Conservation (phyloP, 805 yeast genomes). For the Candida railenensis region DNA sequence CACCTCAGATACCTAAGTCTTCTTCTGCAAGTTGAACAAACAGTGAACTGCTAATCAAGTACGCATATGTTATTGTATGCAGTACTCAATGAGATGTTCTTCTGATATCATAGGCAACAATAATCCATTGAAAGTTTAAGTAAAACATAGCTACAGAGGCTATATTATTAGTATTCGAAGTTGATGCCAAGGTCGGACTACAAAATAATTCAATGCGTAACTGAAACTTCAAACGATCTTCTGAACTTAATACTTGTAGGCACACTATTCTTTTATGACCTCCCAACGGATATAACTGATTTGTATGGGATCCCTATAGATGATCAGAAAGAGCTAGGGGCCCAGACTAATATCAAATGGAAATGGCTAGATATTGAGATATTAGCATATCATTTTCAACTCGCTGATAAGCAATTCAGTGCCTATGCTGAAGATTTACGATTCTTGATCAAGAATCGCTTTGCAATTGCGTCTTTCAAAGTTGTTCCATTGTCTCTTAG, state of each 20-base stretch:
- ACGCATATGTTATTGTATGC: too few relatives aligned
- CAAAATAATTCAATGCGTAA: background rate
- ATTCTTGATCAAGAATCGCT: constrained; percentile 42
- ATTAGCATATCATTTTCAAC: constrained; percentile 12
- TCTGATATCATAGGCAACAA: too few relatives aligned
- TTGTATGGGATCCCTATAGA: constrained; percentile 22
- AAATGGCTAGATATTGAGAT: constrained; percentile 53
- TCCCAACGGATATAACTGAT: constrained; percentile 40
- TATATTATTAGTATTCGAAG: background rate
- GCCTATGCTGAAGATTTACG: constrained; percentile 35
- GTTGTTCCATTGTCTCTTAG: background rate
- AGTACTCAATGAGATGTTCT: too few relatives aligned
- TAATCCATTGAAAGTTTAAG: background rate
- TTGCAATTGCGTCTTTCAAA: constrained; percentile 45
- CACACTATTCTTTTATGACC: constrained; percentile 38
- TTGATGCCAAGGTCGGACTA: background rate
- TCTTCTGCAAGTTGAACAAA: too few relatives aligned
- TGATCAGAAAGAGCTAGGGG: background rate
- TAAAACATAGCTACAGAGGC: background rate
- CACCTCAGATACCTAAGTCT: too few relatives aligned
- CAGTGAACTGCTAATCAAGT: too few relatives aligned
- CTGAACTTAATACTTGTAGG: constrained; percentile 47
- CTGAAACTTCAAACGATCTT: constrained; percentile 34
- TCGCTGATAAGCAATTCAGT: constrained; percentile 13
- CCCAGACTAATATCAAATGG: constrained; percentile 42